Evolutionary conservation across 352 stramenopile genomes (phyloP).

Genomic region (Peronospora farinosa): DNA sequence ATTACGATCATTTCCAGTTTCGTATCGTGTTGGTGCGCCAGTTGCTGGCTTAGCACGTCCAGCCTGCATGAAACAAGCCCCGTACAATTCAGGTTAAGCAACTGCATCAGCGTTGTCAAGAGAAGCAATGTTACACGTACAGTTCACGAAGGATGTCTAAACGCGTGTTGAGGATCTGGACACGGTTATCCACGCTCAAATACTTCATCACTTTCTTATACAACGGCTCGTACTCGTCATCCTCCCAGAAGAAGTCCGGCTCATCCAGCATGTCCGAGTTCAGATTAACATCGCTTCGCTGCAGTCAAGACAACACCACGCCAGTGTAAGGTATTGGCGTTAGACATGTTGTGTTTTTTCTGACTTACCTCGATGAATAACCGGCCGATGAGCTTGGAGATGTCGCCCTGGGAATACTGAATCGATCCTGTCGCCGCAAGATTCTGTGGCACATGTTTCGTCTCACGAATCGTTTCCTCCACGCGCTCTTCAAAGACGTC

Average conservation of each 20-base stretch:
- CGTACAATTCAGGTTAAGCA: background rate
- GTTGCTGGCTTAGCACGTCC: slow-evolving; percentile 88
- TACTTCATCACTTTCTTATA: slow-evolving; percentile 91
- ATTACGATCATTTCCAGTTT: slow-evolving; percentile 93
- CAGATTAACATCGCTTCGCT: slow-evolving; percentile 90
- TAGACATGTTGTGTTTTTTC: too few relatives aligned
- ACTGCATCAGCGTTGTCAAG: background rate
- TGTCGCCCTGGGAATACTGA: slow-evolving; percentile 85
- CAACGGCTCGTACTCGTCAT: slow-evolving; percentile 88
- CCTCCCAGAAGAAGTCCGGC: slow-evolving; percentile 93
- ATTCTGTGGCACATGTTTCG: slow-evolving; percentile 85
- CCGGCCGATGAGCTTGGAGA: slow-evolving; percentile 88
- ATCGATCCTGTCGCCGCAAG: slow-evolving; percentile 86
- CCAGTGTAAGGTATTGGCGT: background rate
- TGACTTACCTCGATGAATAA: slow-evolving; percentile 79
- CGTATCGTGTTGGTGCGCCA: slow-evolving; percentile 84
- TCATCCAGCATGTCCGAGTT: slow-evolving; percentile 93
- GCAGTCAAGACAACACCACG: slow-evolving; percentile 25
- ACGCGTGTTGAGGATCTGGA: slow-evolving; percentile 91
- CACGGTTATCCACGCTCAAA: slow-evolving; percentile 87
- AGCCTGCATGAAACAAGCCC: slow-evolving; percentile 39
- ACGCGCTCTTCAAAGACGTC: slow-evolving; percentile 90
- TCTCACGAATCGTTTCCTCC: slow-evolving; percentile 83
- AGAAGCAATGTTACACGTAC: slow-evolving; percentile 34
- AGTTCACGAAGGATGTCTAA: slow-evolving; percentile 91